Conservation (phyloP, 139 green algal genomes). For the Raphidocelis subcapitata region DNA sequence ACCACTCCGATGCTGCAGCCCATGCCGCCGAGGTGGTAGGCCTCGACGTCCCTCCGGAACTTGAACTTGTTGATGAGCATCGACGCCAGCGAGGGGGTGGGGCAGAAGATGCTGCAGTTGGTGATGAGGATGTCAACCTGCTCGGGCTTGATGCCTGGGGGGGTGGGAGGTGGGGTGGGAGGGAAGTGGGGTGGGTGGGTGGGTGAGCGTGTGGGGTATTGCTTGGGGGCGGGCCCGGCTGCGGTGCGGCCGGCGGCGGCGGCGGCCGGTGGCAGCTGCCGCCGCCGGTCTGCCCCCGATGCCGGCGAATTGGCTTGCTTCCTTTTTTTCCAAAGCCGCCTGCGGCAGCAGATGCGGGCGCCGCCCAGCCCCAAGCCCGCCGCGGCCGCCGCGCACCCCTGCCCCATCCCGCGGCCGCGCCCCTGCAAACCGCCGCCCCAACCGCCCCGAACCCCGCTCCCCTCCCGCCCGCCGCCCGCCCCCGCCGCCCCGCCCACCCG, state of each 20-base stretch:
- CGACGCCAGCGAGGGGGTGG: constrained; percentile 65
- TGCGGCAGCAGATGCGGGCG: no score
- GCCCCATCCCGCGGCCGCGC: background rate
- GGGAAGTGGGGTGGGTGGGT: background rate
- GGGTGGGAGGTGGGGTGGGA: no score
- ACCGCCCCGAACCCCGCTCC: no score
- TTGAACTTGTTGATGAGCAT: constrained; percentile 84
- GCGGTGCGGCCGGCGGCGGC: no score
- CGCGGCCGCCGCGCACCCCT: no score
- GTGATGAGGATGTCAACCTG: constrained; percentile 60
- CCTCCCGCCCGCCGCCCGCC: no score
- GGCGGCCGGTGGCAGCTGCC: no score
- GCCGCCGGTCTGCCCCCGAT: no score
- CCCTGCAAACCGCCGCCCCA: background rate
- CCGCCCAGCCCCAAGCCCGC: no score
- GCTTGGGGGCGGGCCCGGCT: background rate
- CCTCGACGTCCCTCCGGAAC: constrained; percentile 57
- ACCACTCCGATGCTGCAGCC: constrained; percentile 70
- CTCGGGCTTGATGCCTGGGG: constrained; percentile 24
- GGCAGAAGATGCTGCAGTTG: constrained; percentile 73
- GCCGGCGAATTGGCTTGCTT: no score
- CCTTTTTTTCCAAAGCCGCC: no score
- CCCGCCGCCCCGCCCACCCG: no score
- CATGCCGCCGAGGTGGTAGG: constrained; percentile 74
- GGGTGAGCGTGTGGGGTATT: background rate